Base-by-base conservation (phyloP, 257 asterid genomes). In the Prunella vulgaris region DNA sequence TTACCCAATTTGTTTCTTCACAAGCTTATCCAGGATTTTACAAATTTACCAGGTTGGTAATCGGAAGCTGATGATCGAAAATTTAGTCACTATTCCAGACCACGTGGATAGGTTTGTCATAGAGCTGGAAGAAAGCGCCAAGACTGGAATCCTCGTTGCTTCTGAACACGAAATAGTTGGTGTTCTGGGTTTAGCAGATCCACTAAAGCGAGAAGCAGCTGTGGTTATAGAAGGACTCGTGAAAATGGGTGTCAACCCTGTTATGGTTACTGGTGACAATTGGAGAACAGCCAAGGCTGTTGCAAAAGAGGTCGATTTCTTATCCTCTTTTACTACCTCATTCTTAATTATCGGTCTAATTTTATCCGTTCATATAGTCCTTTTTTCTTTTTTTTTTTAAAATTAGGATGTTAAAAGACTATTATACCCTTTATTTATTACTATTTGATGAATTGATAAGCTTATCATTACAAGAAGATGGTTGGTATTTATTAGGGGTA, bases 191-290 rank as follows among this genome's bases (percentile, higher is more conserved):
- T 82, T 94, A 80, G 92, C 99, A 32, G 98, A 94, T 83, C 96
- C 99, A 33, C 80, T 94, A 32, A 91, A 94, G 87, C 83, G 99
- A 78, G 99, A 94, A 86, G 99, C 99, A 68, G 83, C 95, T 8
- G 90, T 94, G 52, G 99, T 94, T 27, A 71, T 94, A 24, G 97
- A 94, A 76, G 97, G 93, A 77, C 98, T 94, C 60, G 49, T 40
- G 62, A 94, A 92, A 89, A 94, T 94, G 96, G 97, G 97, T 6
- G 82, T 94, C 72, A 81, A 46, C 52, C 96, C 99, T 69, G 90
- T 94, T 72, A 91, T 94, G 98, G 99, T 94, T 63, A 94, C 99
- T 9, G 99, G 99, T 76, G 99, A 94, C 82, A 94, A 94, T 62
- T 85, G 97, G 96, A 89, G 98, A 83, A 94, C 99, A 7, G 98